Percentiles rank a stretch among this genome's conserved stretches.
phyloP scores from a whole-genome alignment of 2,329 filamentous ascomycete species.

The Aspergillus intermedius region DNA sequence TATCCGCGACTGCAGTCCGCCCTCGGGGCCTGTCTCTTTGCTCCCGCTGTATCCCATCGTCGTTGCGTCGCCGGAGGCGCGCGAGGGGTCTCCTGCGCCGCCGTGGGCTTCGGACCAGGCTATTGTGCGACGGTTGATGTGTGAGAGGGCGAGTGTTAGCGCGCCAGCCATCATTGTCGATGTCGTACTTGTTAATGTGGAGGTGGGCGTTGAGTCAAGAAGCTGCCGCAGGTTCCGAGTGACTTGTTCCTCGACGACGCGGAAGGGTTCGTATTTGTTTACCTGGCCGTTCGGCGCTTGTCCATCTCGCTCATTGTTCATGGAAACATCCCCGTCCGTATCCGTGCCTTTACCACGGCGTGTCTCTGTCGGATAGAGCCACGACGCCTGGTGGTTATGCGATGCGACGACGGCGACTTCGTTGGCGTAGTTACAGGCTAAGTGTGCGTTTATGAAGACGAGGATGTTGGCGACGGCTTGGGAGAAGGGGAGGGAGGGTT shows the following conservation, averaged over 20 bases:
- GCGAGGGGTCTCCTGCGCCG: slow-evolving; percentile 25
- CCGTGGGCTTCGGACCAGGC: slow-evolving; percentile 55
- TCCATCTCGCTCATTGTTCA: slow-evolving; percentile 37
- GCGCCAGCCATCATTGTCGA: slow-evolving; percentile 89
- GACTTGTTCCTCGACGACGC: slow-evolving; percentile 75
- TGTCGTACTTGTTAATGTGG: slow-evolving; percentile 55
- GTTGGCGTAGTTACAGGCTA: slow-evolving; percentile 89
- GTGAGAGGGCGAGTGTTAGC: slow-evolving; percentile 77
- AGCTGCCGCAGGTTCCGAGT: slow-evolving; percentile 67
- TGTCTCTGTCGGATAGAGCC: slow-evolving; percentile 67
- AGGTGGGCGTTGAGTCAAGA: slow-evolving; percentile 59
- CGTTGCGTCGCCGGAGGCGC: slow-evolving; percentile 33
- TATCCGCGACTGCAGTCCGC: slow-evolving; percentile 67
- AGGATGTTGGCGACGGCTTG: slow-evolving; percentile 82
- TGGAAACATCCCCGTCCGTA: slow-evolving; percentile 50
- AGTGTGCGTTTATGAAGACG: slow-evolving; percentile 93
- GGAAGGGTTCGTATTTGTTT: slow-evolving; percentile 93
- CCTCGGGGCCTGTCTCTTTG: slow-evolving; percentile 23
- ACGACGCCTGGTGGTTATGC: slow-evolving; percentile 77
- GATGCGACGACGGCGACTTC: slow-evolving; percentile 87
- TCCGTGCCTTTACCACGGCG: slow-evolving; percentile 9
- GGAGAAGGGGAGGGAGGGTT: slow-evolving; percentile 67
- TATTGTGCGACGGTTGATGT: slow-evolving; percentile 78
- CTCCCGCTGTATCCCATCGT: slow-evolving; percentile 23
- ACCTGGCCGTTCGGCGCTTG: slow-evolving; percentile 42